phyloP scores from a whole-genome alignment of 169 alveolate genomes.

The Babesia ovata region DNA sequence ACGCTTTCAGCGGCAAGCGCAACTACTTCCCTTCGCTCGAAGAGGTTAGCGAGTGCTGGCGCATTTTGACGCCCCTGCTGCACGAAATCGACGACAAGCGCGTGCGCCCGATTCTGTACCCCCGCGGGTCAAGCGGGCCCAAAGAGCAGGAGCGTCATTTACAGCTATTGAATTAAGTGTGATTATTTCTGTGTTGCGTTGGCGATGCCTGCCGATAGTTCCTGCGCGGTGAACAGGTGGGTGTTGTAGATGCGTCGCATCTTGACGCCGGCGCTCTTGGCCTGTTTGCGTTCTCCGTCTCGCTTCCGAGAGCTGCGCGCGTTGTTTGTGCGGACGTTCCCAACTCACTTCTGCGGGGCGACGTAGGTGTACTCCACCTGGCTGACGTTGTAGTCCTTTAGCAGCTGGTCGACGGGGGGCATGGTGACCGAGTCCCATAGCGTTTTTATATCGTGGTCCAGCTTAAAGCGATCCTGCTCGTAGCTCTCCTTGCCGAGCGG shows the following conservation, averaged over 20 bases:
- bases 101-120: conserved; percentile 51
- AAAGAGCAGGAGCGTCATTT: conserved; percentile 45
- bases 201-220: conserved; percentile 55
- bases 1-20: conserved; percentile 63
- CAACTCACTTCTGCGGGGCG: background rate
- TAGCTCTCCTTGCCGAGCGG: conserved; percentile 73
- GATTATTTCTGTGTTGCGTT: background rate
- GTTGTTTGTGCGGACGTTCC: background rate
- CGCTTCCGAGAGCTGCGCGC: conserved; percentile 5
- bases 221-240: conserved; percentile 80
- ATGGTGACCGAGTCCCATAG: conserved; percentile 76
- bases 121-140: conserved; percentile 64
- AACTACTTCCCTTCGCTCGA: conserved; percentile 61
- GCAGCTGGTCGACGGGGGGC: conserved; percentile 64
- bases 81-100: conserved; percentile 47
- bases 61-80: conserved; percentile 62
- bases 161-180: conserved; percentile 10
- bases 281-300: conserved; percentile 21
- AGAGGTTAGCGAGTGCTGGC: conserved; percentile 67
- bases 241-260: conserved; percentile 78
- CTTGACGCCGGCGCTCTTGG: conserved; percentile 55
- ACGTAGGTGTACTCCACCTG: conserved; percentile 32
- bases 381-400: conserved; percentile 56
- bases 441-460: conserved; percentile 71
- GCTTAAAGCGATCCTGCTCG: conserved; percentile 71